These are phyloP conservation scores for Corymbia maculata DNA, from an alignment of 345 rosid genomes.

Conservation along the genomic window DNA sequence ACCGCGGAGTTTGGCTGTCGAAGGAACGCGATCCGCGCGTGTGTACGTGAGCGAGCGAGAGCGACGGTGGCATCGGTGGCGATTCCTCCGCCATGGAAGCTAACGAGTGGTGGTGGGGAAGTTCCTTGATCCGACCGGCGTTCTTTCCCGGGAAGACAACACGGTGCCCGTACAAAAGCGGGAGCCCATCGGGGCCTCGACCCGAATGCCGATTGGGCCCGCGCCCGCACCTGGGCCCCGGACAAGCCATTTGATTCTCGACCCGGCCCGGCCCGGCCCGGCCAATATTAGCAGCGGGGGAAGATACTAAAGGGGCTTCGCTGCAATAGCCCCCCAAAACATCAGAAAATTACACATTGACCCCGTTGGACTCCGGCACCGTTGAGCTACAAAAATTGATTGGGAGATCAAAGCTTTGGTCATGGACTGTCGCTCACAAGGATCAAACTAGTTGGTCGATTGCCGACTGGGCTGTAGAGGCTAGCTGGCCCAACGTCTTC, in stretches of 20 bases:
- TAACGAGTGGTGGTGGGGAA: conserved; percentile 7
- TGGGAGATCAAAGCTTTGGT: not conserved
- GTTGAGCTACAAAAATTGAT: too few relatives aligned
- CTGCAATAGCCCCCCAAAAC: too few relatives aligned
- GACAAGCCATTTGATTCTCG: not conserved
- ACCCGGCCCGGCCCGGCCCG: not conserved
- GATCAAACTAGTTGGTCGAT: too few relatives aligned
- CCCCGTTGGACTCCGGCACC: too few relatives aligned
- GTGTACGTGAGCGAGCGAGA: not conserved
- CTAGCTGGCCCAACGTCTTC: too few relatives aligned
- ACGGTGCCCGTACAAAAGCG: not conserved
- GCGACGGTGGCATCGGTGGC: not conserved
- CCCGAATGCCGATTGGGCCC: not conserved
- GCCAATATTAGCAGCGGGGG: not conserved
- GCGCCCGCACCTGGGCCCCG: not conserved
- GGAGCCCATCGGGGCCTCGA: not conserved
- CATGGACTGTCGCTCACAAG: too few relatives aligned
- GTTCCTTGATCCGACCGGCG: not conserved
- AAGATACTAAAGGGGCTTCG: too few relatives aligned
- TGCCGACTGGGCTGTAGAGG: too few relatives aligned
- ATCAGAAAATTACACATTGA: too few relatives aligned
- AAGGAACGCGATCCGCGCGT: not conserved
- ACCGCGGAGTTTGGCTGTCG: not conserved
- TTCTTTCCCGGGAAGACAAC: not conserved
- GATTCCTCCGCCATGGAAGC: not conserved